Base-by-base conservation (phyloP, 192 early-diverging fungal genomes). In the Entophlyctis luteolus region DNA sequence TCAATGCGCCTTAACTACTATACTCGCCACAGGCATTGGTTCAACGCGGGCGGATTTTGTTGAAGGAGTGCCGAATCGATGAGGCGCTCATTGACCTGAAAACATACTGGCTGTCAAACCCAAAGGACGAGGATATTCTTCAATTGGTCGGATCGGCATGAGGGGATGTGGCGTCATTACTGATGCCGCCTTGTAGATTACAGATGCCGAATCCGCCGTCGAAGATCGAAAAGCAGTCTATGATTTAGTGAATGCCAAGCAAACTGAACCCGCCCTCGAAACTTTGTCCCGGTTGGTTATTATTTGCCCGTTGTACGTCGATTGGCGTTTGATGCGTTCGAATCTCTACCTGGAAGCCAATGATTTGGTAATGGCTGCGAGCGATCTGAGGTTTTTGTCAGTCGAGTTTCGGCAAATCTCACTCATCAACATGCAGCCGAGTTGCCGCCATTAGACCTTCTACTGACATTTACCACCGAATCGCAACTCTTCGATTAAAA, bases 351-450 rank as follows among this genome's bases (percentile, higher is more conserved):
- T 92, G 14, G 77, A 77, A 2, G 75, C 77, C 25, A 87, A 87
- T 35, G 90, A 93, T 59, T 75, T 88, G n/a, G 92, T 92, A 65
- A 90, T 90, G 72, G 93, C 93, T 1, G 86, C 86, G 55, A 86
- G 89, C 14, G 94, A 97, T 73, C 78, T 87, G 20, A 78, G 83
- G 80, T 78, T 59, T 25, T 0, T 60, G 32, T 42, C 39, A 42
- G 39, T 12, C 39, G n/a, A 42, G n/a, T 42, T 42, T 0, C 52
- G 39, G 28, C 20, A 71, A 25, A 20, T 14, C 67, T 67, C 39
- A 12, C 16, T 47, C 55, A 25, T 60, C 53, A 46, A 54, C 62
- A 20, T 58, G 74, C 55, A 87, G 86, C 16, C 86, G 91, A 32
- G 83, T 88, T 23, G 86, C 89, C n/a, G 84, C 88, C 52, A 75